Evolutionary conservation across 1,284 basidiomycete genomes (phyloP).

Genomic region (Spongispora temasekensis): DNA sequence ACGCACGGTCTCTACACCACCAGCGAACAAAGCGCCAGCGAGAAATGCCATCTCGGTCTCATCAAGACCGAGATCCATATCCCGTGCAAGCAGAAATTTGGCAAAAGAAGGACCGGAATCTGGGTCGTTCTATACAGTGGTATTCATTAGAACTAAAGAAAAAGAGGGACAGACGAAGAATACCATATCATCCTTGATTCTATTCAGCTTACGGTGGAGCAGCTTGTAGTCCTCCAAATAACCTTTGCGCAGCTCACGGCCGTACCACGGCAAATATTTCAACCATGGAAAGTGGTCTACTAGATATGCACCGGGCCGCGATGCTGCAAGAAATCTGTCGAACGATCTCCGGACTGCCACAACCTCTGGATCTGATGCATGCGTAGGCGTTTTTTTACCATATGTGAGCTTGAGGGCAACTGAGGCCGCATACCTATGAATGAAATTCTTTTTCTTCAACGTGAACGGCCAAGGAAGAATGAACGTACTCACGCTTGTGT

Average conservation of each 20-base stretch:
- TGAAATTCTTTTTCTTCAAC: background rate
- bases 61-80: slow-evolving; percentile 5
- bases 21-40: slow-evolving; percentile 4
- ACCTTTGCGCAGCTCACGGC: background rate
- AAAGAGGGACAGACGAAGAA: background rate
- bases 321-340: background rate
- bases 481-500: background rate
- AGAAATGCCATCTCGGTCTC: slow-evolving; percentile 16
- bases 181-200: background rate
- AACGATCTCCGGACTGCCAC: background rate
- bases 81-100: slow-evolving; percentile 10
- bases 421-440: slow-evolving; percentile 6
- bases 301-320: background rate
- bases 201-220: background rate
- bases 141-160: background rate
- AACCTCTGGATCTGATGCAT: background rate
- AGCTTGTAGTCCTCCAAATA: background rate
- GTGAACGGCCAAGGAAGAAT: background rate
- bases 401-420: background rate
- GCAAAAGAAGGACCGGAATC: slow-evolving; percentile 7
- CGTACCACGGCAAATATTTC: background rate
- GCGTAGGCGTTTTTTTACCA: background rate
- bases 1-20: slow-evolving; percentile 7
- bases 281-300: background rate
- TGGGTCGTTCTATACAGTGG: background rate